Evolutionary conservation across 2,329 filamentous ascomycete species (phyloP), one percentile per base, ranked within the genome.

Genomic region (Simplicillium sp.): DNA sequence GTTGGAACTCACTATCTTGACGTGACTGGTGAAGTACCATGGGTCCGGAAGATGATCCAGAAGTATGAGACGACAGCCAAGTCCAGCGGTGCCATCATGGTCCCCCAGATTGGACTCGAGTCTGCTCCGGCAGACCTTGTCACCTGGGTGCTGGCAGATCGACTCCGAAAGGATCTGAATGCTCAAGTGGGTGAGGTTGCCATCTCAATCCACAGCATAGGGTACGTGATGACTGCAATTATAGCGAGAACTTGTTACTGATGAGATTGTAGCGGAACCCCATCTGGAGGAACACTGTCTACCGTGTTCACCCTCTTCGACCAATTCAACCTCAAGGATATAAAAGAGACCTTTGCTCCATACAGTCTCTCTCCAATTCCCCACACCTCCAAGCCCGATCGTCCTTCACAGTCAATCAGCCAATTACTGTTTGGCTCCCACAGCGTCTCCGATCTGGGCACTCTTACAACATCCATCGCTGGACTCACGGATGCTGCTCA

Each of bases 201-300:
- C 2, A 55, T 82, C 13, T 69, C 70, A 1, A 51, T 74, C 25
- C 59, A 70, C 43, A 60, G 53, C 3, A 41, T 72, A 14, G 59
- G 54, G 64, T 68, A 47, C 37, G 63, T 47, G 11, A 2, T 29
- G 17, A 3, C 34, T 9, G 11, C 11, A 5, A 20, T n/a, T 15
- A n/a, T 37, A 35, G 29, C 15, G 11, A n/a, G 20, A 12, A 34
- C 9, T 11, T 18, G 1, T 8, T 29, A 25, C 18, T 38, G 9
- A 29, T 13, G 31, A 57, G 54, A 20, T 46, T 51, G n/a, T 41
- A 75, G 69, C 35, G 57, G 62, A 18, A 51, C 60, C 2, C 71
- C 76, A 3, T 83, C 79, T 2, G 80, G 80, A n/a, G 80, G 80
- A 36, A 82, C 84, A 2, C 61, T 89, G 4, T 70, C 75, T 29